phyloP scores from a whole-genome alignment of 2,329 filamentous ascomycete genomes.

The Monosporascus ibericus region DNA sequence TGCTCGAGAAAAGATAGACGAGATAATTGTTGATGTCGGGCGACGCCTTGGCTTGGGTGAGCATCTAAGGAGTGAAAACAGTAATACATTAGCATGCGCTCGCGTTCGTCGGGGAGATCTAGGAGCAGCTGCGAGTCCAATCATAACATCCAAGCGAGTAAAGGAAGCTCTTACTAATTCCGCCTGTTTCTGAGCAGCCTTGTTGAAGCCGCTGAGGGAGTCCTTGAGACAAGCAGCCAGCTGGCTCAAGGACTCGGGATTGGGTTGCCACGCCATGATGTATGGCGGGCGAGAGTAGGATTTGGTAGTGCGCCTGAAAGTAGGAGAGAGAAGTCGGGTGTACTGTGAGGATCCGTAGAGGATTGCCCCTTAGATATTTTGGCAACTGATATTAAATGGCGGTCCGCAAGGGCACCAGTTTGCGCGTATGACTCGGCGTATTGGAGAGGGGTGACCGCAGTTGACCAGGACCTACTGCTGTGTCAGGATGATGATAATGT shows the following conservation, averaged over 20 bases:
- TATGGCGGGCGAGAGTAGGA: conserved; percentile 15
- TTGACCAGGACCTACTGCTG: not conserved
- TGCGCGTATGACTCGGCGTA: not conserved
- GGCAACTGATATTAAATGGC: not conserved
- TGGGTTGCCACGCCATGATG: conserved; percentile 88
- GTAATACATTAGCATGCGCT: conserved; percentile 15
- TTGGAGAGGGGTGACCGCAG: not conserved
- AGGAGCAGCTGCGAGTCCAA: conserved; percentile 1
- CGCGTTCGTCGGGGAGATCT: not conserved
- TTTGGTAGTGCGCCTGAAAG: conserved; percentile 2
- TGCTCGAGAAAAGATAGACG: conserved; percentile 77
- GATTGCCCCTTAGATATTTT: no score
- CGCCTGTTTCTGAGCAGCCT: conserved; percentile 77
- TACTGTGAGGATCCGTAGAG: not conserved
- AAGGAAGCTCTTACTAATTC: conserved; percentile 59
- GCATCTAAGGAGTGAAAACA: conserved; percentile 58
- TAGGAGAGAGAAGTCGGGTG: not conserved
- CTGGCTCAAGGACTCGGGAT: conserved; percentile 81
- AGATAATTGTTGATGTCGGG: conserved; percentile 98
- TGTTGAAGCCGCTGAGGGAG: conserved; percentile 80
- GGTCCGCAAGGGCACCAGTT: not conserved
- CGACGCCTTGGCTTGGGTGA: conserved; percentile 77
- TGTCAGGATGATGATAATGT: not conserved
- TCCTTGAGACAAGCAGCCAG: conserved; percentile 85
- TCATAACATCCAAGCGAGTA: not conserved